phyloP scores from a whole-genome alignment of 2,329 filamentous ascomycete genomes.

The Penicillium sp. region DNA sequence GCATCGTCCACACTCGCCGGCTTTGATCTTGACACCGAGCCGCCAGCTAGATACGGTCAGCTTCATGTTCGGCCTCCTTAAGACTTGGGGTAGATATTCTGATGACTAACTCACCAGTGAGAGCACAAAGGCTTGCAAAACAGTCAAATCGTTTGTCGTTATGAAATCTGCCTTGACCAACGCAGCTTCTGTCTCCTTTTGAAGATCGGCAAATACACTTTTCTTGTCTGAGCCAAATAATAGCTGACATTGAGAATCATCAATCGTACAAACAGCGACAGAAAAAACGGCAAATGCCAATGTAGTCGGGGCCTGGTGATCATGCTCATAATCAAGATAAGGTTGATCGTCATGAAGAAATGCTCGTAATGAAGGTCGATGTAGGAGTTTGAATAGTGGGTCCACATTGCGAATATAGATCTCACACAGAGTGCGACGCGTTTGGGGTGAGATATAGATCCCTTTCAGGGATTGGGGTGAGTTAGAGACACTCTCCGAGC shows the following conservation, averaged over 20 bases:
- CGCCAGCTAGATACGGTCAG: conserved; percentile 18
- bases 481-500: conserved; percentile 11
- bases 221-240: conserved; percentile 22
- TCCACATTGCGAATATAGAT: conserved; percentile 31
- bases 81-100: too few relatives aligned
- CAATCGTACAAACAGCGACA: conserved; percentile 26
- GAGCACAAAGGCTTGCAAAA: conserved; percentile 35
- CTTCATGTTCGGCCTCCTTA: background rate
- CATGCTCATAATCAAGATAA: conserved; percentile 32
- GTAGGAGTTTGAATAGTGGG: conserved; percentile 34
- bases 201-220: conserved; percentile 21
- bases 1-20: conserved; percentile 36
- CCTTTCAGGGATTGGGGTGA: conserved; percentile 9
- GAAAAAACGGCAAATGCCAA: conserved; percentile 29
- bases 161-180: conserved; percentile 29
- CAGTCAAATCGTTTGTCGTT: conserved; percentile 33
- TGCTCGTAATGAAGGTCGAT: conserved; percentile 28
- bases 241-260: conserved; percentile 23
- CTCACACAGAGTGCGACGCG: conserved; percentile 21
- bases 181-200: conserved; percentile 25
- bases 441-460: conserved; percentile 11
- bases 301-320: conserved; percentile 27
- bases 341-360: conserved; percentile 26
- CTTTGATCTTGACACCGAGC: conserved; percentile 33
- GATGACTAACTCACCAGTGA: conserved; percentile 24